Conservation (phyloP, 192 early-diverging fungal genomes). For the Coemansia sp. region DNA sequence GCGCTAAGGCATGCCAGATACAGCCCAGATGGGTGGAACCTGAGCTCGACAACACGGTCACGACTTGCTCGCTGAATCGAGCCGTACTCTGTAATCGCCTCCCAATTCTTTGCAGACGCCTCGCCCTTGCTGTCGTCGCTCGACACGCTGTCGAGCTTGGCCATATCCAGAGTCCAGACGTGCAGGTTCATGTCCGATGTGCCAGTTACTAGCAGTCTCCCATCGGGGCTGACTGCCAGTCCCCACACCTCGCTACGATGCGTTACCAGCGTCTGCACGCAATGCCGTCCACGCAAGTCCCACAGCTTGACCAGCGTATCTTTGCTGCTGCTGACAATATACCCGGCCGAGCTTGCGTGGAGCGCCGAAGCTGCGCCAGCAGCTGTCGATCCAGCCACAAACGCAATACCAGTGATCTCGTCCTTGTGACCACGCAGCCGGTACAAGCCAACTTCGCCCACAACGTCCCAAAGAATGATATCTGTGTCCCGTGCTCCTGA, state of each 20-base stretch:
- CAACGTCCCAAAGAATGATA: conserved; percentile 93
- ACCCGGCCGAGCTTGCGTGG: conserved; percentile 60
- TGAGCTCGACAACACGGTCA: conserved; percentile 77
- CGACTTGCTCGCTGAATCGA: conserved; percentile 77
- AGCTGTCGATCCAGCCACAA: conserved; percentile 30
- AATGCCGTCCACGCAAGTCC: conserved; percentile 93
- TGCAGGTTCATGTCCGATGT: conserved; percentile 82
- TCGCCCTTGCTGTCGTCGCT: conserved; percentile 17
- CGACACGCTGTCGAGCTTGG: conserved; percentile 24
- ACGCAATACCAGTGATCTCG: conserved; percentile 72
- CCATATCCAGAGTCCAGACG: conserved; percentile 82
- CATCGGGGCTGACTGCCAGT: conserved; percentile 69
- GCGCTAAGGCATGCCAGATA: conserved; percentile 82
- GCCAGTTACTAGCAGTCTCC: conserved; percentile 78
- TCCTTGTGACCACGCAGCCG: conserved; percentile 95
- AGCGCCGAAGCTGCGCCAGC: conserved; percentile 28
- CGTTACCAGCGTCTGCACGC: conserved; percentile 90
- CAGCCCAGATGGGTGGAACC: conserved; percentile 76
- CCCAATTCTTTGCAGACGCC: conserved; percentile 43
- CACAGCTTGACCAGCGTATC: conserved; percentile 96
- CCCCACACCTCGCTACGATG: conserved; percentile 97
- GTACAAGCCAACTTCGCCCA: conserved; percentile 86
- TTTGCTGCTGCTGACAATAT: conserved; percentile 89
- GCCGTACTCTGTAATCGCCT: conserved; percentile 76
- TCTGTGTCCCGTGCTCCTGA: conserved; percentile 95